Evolutionary conservation across 345 rosid genomes (phyloP).

Genomic region (Toxicodendron radicans): DNA sequence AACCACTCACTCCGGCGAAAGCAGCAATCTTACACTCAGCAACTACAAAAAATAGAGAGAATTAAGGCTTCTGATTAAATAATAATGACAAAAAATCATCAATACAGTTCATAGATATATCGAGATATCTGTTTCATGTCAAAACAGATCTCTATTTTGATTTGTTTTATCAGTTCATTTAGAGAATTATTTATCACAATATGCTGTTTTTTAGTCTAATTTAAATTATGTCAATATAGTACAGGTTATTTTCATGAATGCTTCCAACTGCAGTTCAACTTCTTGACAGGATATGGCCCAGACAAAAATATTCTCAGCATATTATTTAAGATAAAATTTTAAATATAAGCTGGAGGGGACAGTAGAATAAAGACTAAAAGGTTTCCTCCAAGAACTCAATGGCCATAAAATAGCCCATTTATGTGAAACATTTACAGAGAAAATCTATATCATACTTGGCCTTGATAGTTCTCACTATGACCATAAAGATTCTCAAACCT

Average conservation of each 20-base stretch:
- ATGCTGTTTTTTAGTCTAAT: background rate
- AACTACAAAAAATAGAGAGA: constrained; percentile 47
- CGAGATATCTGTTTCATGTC: too few species aligned
- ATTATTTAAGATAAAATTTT: background rate
- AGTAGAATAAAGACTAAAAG: background rate
- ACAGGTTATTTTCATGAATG: background rate
- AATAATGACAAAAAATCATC: constrained; percentile 1
- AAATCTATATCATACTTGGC: too few species aligned
- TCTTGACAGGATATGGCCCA: background rate
- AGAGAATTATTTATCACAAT: too few species aligned
- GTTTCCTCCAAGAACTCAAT: background rate
- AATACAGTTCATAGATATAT: too few species aligned
- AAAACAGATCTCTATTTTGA: too few species aligned
- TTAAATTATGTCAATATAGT: background rate
- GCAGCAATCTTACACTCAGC: constrained; percentile 65
- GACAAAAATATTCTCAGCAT: background rate
- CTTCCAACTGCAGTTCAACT: background rate
- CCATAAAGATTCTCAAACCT: background rate
- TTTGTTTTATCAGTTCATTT: too few species aligned
- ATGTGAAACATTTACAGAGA: too few species aligned
- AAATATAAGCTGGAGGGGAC: background rate
- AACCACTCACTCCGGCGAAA: constrained; percentile 67
- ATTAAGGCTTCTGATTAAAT: background rate
- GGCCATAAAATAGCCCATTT: background rate
- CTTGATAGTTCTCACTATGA: background rate